These are phyloP conservation scores for Silene conica DNA, from an alignment of 148 eudicot genomes.

Conservation along the genomic window DNA sequence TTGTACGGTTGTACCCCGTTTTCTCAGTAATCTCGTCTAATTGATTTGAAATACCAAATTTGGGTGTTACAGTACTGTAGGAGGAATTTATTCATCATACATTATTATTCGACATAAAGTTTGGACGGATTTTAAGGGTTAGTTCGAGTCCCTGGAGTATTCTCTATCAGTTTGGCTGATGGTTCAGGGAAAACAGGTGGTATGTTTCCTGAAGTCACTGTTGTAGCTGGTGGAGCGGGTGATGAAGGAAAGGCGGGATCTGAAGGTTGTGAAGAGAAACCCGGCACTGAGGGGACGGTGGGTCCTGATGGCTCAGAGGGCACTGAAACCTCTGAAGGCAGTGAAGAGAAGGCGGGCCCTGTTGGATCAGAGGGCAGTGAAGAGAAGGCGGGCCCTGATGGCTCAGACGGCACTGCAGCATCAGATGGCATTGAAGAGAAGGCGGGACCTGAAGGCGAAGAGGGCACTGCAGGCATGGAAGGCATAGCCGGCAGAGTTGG, in stretches of 20 bases:
- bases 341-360: neutral
- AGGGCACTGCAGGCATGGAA: neutral
- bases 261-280: conserved; percentile 14
- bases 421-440: neutral
- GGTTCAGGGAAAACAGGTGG: conserved; percentile 20
- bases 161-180: conserved; percentile 7
- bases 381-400: neutral
- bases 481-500: conserved; percentile 1
- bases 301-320: neutral
- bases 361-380: neutral
- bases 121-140: conserved; percentile 4
- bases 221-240: conserved; percentile 1
- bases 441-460: neutral
- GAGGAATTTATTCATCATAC: neutral
- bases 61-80: neutral
- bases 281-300: conserved; percentile 10
- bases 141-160: conserved; percentile 14
- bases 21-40: neutral
- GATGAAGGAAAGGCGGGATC: conserved; percentile 3
- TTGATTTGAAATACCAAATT: neutral
- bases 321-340: neutral
- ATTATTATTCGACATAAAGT: neutral
- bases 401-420: neutral
- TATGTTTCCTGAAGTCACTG: neutral
- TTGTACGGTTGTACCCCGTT: neutral